Evolutionary conservation across 768 basidiomycete genomes (phyloP).

Genomic region (Auricularia sp.): DNA sequence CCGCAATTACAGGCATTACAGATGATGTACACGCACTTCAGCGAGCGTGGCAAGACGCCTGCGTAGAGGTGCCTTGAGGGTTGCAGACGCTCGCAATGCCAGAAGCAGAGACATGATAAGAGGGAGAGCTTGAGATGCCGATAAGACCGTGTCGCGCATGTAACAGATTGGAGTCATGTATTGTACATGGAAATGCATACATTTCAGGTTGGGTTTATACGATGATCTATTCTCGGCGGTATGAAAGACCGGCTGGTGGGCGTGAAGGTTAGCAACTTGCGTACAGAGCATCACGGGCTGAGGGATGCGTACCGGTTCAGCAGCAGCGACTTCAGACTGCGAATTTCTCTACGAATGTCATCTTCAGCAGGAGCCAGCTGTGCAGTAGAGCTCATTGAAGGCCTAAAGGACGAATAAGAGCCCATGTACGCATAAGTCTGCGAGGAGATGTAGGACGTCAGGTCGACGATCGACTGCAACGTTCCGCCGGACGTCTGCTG

Average conservation of each 20-base stretch:
- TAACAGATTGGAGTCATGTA: background rate
- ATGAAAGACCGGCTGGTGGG: background rate
- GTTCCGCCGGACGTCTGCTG: slow-evolving; percentile 18
- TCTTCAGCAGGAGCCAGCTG: slow-evolving; percentile 35
- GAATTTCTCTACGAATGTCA: slow-evolving; percentile 61
- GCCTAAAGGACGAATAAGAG: slow-evolving; percentile 11
- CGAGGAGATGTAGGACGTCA: slow-evolving; percentile 71
- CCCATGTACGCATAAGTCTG: slow-evolving; percentile 46
- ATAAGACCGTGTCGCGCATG: background rate
- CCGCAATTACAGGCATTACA: background rate
- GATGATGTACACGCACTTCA: slow-evolving; percentile 10
- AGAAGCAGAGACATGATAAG: background rate
- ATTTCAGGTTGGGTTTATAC: no score
- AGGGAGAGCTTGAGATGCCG: background rate
- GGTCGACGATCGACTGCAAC: slow-evolving; percentile 54
- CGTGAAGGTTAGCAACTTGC: background rate
- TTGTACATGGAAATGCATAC: no score
- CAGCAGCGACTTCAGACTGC: slow-evolving; percentile 68
- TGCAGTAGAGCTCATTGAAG: slow-evolving; percentile 9
- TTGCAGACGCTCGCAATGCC: background rate
- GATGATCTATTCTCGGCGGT: background rate
- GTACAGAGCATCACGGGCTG: background rate
- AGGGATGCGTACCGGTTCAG: slow-evolving; percentile 49
- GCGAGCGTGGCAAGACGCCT: slow-evolving; percentile 11
- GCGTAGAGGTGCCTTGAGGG: background rate